These are phyloP conservation scores for Zarea fungicola DNA, from an alignment of 2,329 filamentous ascomycete species.

Conservation along the genomic window DNA sequence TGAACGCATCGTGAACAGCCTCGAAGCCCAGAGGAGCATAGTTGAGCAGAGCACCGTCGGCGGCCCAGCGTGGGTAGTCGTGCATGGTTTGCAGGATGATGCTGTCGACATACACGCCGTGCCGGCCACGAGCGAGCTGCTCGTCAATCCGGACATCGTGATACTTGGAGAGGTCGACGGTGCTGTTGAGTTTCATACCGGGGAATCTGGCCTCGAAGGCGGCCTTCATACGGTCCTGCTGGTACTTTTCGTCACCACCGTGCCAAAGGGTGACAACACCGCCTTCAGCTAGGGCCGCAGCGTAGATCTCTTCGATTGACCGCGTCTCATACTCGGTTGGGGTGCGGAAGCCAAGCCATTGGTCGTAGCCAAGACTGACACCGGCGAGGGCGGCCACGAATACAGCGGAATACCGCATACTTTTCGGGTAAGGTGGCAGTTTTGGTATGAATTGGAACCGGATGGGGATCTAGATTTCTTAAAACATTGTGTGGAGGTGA, in stretches of 20 bases:
- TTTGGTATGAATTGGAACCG: too few species aligned
- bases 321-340: conserved; percentile 36
- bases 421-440: too few species aligned
- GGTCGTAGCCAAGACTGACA: not conserved
- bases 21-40: conserved; percentile 45
- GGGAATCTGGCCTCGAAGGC: conserved; percentile 44
- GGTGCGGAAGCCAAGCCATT: conserved; percentile 14
- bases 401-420: not conserved
- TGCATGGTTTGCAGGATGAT: conserved; percentile 45
- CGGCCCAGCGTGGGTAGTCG: conserved; percentile 47
- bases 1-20: conserved; percentile 35
- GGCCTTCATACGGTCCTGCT: conserved; percentile 34
- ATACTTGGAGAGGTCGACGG: conserved; percentile 52
- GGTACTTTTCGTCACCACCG: conserved; percentile 41
- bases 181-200: conserved; percentile 45
- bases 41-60: conserved; percentile 39
- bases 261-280: conserved; percentile 42
- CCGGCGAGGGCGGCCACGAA: not conserved
- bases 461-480: too few species aligned
- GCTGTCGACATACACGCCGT: conserved; percentile 39
- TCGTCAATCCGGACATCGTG: conserved; percentile 43
- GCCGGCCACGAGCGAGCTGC: conserved; percentile 30
- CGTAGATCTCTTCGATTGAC: conserved; percentile 44
- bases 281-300: conserved; percentile 43
- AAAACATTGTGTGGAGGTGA: too few species aligned